Conservation (phyloP, 2,329 filamentous ascomycete species). For the Colletotrichum melonis region DNA sequence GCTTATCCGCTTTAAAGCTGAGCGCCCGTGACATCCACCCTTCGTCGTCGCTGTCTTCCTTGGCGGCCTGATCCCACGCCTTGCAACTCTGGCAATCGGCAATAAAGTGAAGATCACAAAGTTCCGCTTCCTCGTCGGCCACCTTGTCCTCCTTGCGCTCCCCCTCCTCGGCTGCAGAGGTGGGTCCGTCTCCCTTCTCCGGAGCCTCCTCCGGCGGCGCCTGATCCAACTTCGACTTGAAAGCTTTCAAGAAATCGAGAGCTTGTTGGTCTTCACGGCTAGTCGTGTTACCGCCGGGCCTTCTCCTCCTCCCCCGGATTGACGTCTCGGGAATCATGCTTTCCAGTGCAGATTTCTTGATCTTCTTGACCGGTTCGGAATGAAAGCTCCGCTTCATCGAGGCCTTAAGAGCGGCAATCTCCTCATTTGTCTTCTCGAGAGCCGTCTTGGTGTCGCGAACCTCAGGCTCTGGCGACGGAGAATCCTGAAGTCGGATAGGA, state of each 20-base stretch:
- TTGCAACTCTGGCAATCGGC: slow-evolving; percentile 93
- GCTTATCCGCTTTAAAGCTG: slow-evolving; percentile 86
- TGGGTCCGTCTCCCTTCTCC: slow-evolving; percentile 47
- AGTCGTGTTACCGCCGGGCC: slow-evolving; percentile 65
- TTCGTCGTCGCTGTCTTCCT: slow-evolving; percentile 69
- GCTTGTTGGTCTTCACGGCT: slow-evolving; percentile 71
- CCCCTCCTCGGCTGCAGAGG: slow-evolving; percentile 40
- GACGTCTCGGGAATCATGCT: slow-evolving; percentile 80
- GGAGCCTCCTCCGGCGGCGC: slow-evolving; percentile 55
- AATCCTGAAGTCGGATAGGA: slow-evolving; percentile 31
- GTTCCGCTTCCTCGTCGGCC: slow-evolving; percentile 75
- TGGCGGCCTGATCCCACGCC: slow-evolving; percentile 79
- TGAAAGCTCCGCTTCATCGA: slow-evolving; percentile 79
- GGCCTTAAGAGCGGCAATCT: slow-evolving; percentile 83
- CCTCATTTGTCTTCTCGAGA: slow-evolving; percentile 79
- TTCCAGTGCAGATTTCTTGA: slow-evolving; percentile 76
- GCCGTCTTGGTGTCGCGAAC: slow-evolving; percentile 56
- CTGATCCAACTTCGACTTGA: slow-evolving; percentile 80
- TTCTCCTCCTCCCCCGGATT: slow-evolving; percentile 76
- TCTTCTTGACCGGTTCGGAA: slow-evolving; percentile 62
- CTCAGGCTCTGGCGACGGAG: slow-evolving; percentile 50
- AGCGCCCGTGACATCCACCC: slow-evolving; percentile 90
- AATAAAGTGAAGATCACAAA: slow-evolving; percentile 97
- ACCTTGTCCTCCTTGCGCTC: slow-evolving; percentile 38
- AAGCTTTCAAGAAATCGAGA: slow-evolving; percentile 79